These are phyloP conservation scores for Huntiella savannae DNA, from an alignment of 2,329 filamentous ascomycete genomes.

Conservation along the genomic window DNA sequence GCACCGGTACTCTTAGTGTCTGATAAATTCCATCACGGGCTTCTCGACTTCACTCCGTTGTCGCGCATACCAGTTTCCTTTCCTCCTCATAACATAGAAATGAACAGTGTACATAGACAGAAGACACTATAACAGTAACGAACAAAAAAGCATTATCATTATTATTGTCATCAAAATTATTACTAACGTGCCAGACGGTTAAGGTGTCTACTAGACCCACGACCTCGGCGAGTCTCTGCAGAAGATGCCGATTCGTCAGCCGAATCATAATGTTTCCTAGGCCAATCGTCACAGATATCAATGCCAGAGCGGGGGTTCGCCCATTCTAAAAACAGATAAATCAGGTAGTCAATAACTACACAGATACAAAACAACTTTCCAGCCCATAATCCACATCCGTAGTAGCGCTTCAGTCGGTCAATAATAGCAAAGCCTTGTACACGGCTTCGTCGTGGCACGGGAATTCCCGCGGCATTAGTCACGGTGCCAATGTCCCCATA, in stretches of 20 bases:
- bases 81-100: too few relatives aligned
- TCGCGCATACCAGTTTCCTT: too few relatives aligned
- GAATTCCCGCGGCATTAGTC: slow-evolving; percentile 24
- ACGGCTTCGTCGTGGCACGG: slow-evolving; percentile 41
- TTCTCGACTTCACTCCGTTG: too few relatives aligned
- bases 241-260: slow-evolving; percentile 8
- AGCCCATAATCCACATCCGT: slow-evolving; percentile 95
- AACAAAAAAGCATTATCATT: too few relatives aligned
- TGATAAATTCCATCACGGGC: too few relatives aligned
- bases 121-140: too few relatives aligned
- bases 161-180: too few relatives aligned
- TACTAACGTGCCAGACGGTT: neutral
- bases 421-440: slow-evolving; percentile 83
- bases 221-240: neutral
- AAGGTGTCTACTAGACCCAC: slow-evolving; percentile 3
- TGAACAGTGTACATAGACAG: too few relatives aligned
- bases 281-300: slow-evolving; percentile 82
- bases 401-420: slow-evolving; percentile 87
- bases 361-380: slow-evolving; percentile 94
- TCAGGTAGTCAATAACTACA: slow-evolving; percentile 79
- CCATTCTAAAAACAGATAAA: slow-evolving; percentile 77
- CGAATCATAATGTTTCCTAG: slow-evolving; percentile 38
- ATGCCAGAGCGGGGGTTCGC: slow-evolving; percentile 71
- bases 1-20: too few relatives aligned
- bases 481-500: slow-evolving; percentile 27